Evolutionary conservation across 2,329 filamentous ascomycete species (phyloP), one percentile per base, ranked within the genome.

Genomic region (Paraphaeosphaeria sporulosa): DNA sequence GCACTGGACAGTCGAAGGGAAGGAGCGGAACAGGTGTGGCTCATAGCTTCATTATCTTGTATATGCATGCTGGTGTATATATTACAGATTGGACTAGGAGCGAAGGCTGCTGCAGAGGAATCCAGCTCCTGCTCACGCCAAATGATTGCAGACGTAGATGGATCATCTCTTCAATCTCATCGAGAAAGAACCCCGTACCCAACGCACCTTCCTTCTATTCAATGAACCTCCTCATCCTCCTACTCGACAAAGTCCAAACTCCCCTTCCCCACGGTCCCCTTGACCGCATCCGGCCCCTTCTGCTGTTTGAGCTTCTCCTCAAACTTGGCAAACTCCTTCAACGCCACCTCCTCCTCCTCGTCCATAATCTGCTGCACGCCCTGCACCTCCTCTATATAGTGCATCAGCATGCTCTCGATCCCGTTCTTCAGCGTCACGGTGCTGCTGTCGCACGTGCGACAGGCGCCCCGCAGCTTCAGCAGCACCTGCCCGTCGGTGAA

Each of bases 391-490:
- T 97, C 94, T 66, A 98, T 97, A 87, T 97, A 79, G 68, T 77
- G 73, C 92, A 97, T 97, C 76, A 98, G 79, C 95, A 99, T 98
- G 67, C 92, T 92, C 84, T 99, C 95, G 69, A 99, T 99, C 7
- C 95, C 95, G 76, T 96, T 98, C 84, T 96, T 97, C 67, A 99
- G 80, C 32, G 95, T 99, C 38, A 97, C 94, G 0, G 95, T 98
- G 77, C 94, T 97, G 48, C 92, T 96, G 78, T 98, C 95, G 78
- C 95, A 99, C 21, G 94, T 98, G 66, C 95, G 86, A 79, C 95
- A 99, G 21, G 95, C 95, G 17, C 95, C 95, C 51, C 94, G 86
- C 71, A 99, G 80, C 84, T 97, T 97, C 71, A 97, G 76, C 70
- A 88, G 77, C n/a, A 97, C 95, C 64, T 90, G 86, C 0, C 95